Base-by-base conservation (phyloP, 164 flowering plant genomes). In the Cinnamomum chago region DNA sequence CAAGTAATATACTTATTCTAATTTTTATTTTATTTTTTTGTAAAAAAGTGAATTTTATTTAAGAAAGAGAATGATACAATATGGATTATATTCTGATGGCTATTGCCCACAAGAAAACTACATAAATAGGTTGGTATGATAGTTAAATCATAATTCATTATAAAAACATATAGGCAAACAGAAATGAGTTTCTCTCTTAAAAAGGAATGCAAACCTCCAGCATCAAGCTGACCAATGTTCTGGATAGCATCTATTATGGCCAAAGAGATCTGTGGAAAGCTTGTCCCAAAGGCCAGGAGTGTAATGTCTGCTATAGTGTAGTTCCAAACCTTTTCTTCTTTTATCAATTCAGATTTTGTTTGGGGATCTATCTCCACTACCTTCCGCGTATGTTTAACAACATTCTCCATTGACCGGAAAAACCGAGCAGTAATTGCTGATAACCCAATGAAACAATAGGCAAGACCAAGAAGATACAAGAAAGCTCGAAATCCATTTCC, bases 261-360 rank as follows among this genome's bases (percentile, higher is more conserved):
- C 73, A 93, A 83, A 72, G 95, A 95, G 64, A 93, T 93, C 76
- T 91, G 98, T 64, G 98, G 97, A 77, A 95, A 95, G 87, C 98
- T 95, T 72, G 98, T 95, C 68, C 98, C 98, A 78, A 95, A 90
- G 7, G 97, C 98, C 82, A 93, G 81, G 58, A 93, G 78, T 47
- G 88, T 81, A 72, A 92, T 91, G 79, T 93, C 98, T 55, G 98
- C 98, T 78, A 94, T 88, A 14, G 97, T 78, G 73, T 84, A 91
- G 79, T 94, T 92, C 98, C 97, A 94, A 33, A 92, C 89, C 73
- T 90, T 92, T 70, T 89, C 89, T 74, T 89, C 47, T 81, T 78
- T 86, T 65, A 86, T 67, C 50, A 72, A 55, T 70, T 87, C 83
- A 22, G 78, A 33, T 33, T 87, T 86, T 51, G 92, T 90, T 18